A percentile compares a stretch with the other conserved stretches of the same genome.
phyloP scores from a whole-genome alignment of 2,329 filamentous ascomycete genomes.

The Chaetomium olivaceum region DNA sequence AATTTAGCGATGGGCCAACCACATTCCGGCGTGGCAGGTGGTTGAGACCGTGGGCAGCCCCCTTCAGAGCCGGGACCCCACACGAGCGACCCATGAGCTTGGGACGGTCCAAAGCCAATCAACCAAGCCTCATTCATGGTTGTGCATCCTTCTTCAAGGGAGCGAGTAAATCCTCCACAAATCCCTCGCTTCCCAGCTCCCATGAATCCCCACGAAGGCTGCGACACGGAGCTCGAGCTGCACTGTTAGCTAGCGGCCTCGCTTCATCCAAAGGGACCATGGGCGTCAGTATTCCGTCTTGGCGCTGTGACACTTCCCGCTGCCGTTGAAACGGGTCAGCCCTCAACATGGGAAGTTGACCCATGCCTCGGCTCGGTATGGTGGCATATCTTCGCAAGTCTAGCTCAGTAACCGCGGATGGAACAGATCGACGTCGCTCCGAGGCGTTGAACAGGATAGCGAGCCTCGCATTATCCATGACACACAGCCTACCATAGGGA shows the following conservation, averaged over 20 bases:
- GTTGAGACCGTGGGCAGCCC: not conserved
- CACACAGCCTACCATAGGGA: not conserved
- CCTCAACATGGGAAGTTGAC: not conserved
- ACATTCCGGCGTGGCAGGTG: conserved; percentile 1
- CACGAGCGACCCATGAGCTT: conserved; percentile 18
- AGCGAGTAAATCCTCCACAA: not conserved
- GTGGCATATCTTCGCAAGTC: conserved; percentile 4
- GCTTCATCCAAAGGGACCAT: conserved; percentile 21
- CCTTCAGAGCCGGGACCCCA: conserved; percentile 15
- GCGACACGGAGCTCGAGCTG: not conserved
- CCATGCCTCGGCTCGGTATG: conserved; percentile 20
- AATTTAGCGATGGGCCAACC: conserved; percentile 3
- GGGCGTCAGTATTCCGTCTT: conserved; percentile 23
- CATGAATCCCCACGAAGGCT: not conserved
- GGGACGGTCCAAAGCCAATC: conserved; percentile 20
- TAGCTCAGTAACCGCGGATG: not conserved
- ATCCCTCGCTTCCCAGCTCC: not conserved
- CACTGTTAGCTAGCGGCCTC: not conserved
- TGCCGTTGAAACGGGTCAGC: conserved; percentile 4
- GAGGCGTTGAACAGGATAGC: not conserved
- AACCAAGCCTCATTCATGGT: conserved; percentile 4
- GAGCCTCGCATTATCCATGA: conserved; percentile 2
- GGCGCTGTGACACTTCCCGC: conserved; percentile 21
- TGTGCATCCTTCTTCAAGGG: not conserved
- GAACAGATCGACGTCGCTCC: not conserved